phyloP scores from a whole-genome alignment of 306 rosid species.

The Heteromeles arbutifolia region DNA sequence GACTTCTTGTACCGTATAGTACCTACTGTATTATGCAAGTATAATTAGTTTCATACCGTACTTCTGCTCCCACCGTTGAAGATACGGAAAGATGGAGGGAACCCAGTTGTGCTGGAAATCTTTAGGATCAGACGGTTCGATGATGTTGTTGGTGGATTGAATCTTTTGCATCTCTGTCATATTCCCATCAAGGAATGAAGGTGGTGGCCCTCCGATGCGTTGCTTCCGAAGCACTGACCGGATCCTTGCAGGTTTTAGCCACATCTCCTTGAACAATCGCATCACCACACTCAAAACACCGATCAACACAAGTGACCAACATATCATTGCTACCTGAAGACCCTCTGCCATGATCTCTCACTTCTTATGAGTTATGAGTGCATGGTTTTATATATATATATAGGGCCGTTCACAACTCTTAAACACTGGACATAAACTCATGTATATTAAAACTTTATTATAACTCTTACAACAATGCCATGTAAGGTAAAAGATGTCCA shows the following conservation, averaged over 20 bases:
- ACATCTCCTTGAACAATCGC: not conserved
- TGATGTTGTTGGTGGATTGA: not conserved
- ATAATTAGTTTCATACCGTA: not conserved
- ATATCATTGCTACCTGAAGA: not conserved
- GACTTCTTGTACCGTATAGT: too few relatives aligned
- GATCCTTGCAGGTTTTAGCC: slow-evolving; percentile 2
- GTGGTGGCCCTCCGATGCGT: slow-evolving; percentile 3
- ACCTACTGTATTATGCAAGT: not conserved
- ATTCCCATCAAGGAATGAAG: not conserved
- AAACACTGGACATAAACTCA: too few relatives aligned
- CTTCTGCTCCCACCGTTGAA: not conserved
- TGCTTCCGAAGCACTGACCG: not conserved
- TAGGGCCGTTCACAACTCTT: too few relatives aligned
- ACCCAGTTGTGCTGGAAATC: not conserved
- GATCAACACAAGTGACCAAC: not conserved
- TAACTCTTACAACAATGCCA: too few relatives aligned
- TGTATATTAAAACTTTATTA: too few relatives aligned
- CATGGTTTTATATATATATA: not conserved
- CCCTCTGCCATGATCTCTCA: not conserved
- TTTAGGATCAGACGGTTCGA: not conserved
- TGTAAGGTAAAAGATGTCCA: too few relatives aligned
- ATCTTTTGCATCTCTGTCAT: not conserved
- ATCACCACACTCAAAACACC: not conserved
- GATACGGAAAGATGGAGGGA: not conserved
- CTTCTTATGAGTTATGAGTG: not conserved